A percentile compares a stretch with the other conserved stretches of the same genome.
Conservation (phyloP, 2,329 filamentous ascomycete species). For the Cephalotrichum gorgonifer region DNA sequence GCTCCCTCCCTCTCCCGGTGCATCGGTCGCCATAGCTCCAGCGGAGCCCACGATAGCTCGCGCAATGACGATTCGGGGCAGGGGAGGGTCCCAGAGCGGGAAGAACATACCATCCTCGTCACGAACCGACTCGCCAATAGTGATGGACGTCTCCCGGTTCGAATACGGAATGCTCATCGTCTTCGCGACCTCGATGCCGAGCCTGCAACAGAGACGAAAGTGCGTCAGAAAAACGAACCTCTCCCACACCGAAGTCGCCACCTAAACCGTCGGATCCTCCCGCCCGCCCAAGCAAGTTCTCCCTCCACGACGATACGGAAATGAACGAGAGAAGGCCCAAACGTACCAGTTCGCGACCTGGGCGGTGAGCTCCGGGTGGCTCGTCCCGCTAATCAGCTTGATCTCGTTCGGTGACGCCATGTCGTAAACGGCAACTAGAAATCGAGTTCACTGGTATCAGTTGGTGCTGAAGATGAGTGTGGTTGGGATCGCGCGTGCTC, state of each 20-base stretch:
- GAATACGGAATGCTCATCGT: conserved; percentile 77
- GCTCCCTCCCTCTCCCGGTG: too few species aligned
- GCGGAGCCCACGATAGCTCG: too few species aligned
- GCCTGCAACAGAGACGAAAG: conserved; percentile 30
- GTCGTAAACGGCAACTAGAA: too few species aligned
- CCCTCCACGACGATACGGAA: too few species aligned
- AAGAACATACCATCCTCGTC: conserved; percentile 66
- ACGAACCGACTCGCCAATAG: conserved; percentile 88
- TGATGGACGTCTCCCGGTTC: conserved; percentile 81
- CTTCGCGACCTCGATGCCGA: conserved; percentile 69
- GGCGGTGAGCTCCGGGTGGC: conserved; percentile 35
- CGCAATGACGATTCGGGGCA: background rate
- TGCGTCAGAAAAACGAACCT: background rate
- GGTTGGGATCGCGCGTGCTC: too few species aligned
- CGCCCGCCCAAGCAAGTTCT: too few species aligned
- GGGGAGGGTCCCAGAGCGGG: background rate
- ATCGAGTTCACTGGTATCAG: too few species aligned
- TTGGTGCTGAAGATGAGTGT: too few species aligned
- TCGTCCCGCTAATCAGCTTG: conserved; percentile 39
- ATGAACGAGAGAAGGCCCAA: background rate
- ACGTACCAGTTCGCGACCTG: conserved; percentile 33
- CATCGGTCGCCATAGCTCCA: too few species aligned
- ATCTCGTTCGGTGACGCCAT: conserved; percentile 39
- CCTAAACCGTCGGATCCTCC: background rate
- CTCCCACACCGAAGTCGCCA: background rate